Conservation (phyloP, 1,284 basidiomycete genomes). For the Peniophora sp. region DNA sequence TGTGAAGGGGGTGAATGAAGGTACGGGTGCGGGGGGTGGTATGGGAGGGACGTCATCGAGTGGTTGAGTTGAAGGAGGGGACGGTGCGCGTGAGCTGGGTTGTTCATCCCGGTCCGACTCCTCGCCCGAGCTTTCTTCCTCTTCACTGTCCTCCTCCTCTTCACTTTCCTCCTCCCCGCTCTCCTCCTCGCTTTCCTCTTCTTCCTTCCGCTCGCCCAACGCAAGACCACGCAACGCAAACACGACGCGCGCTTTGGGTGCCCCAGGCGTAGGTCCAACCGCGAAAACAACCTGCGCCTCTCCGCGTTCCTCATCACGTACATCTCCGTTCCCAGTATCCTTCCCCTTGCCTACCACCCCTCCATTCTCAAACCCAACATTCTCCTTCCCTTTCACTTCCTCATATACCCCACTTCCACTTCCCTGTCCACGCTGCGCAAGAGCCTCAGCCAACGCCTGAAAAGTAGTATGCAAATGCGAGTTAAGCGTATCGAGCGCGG, state of each 20-base stretch:
- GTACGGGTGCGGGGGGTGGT: conserved; percentile 13
- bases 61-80: neutral
- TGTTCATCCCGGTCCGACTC: conserved; percentile 15
- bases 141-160: conserved; percentile 10
- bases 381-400: too few relatives aligned
- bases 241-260: conserved; percentile 51
- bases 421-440: conserved; percentile 25
- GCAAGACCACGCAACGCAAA: conserved; percentile 58
- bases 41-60: neutral
- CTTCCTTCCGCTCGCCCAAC: conserved; percentile 43
- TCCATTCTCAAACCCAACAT: too few relatives aligned
- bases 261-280: conserved; percentile 54
- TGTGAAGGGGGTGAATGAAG: conserved; percentile 17
- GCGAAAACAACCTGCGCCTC: conserved; percentile 25
- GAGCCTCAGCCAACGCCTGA: conserved; percentile 55
- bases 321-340: too few relatives aligned
- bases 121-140: conserved; percentile 18
- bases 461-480: conserved; percentile 70
- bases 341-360: too few relatives aligned
- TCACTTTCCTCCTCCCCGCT: conserved; percentile 22
- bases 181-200: conserved; percentile 36
- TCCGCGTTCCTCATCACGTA: too few relatives aligned
- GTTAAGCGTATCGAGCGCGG: conserved; percentile 59
- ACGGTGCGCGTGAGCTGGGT: conserved; percentile 6
- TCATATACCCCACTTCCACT: too few relatives aligned